Base-by-base conservation (phyloP, 371 early-diverging fungal species). In the Mucor racemosus region DNA sequence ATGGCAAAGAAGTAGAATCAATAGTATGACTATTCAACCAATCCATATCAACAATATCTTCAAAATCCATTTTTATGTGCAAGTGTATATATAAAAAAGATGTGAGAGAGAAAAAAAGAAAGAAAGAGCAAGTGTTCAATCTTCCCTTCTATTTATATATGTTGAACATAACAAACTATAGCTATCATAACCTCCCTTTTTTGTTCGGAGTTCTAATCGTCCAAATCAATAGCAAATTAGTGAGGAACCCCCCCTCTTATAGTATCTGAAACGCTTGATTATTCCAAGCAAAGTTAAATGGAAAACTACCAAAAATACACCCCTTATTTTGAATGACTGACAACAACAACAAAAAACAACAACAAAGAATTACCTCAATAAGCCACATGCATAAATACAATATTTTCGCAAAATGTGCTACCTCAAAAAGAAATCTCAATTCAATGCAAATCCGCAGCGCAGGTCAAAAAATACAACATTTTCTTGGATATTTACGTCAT, bases 21-120 rank as follows among this genome's bases (percentile, higher is more conserved):
- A 57, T 62, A 17, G 71, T 68, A 39, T 76, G 74, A 11, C 74
- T 71, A 48, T 74, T 66, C 42, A 76, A 44, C 77, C 77, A 76
- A 13, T 76, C 77, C 77, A 76, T 76, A 34, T 76, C 76, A 63
- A 74, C 75, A 44, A 74, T 68, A 11, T 38, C 38, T 38, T 74
- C 74, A 69, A 76, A 74, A 10, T 76, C 65, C 77, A 76, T 76
- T 61, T 34, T 34, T 41, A n/a, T 14, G 13, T 7, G 17, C 31
- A 56, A 19, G 57, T 53, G 54, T 42, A 44, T 34, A 17, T 46
- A 13, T 48, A 26, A n/a, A 14, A 46, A 35, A 48, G 19, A 38
- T 38, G 38, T 33, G 42, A 41, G 60, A 39, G 44, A 40, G 44
- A 44, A 58, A 33, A 65, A 48, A 62, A 31, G 38, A 19, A 19